Base-by-base conservation (phyloP, 257 asterid genomes). In the Cordia subcordata region DNA sequence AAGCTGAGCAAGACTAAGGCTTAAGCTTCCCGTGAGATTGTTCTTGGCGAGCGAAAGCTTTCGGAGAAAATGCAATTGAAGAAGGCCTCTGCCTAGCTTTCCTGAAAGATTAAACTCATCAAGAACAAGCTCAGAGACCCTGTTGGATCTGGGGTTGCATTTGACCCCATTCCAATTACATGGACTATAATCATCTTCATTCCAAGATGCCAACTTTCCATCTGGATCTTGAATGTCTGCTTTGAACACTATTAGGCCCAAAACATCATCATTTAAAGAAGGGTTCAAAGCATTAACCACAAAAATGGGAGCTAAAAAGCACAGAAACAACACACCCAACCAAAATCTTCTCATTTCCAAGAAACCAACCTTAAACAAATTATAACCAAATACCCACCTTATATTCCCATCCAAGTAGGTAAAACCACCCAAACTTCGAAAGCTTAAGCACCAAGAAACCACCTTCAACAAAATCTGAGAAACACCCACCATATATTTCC, bases 81-180 rank as follows among this genome's bases (percentile, higher is more conserved):
- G 87, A 13, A 93, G 92, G 13, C 99, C 99, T 72, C 86, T 76
- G 45, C 99, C 88, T 8, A 93, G 60, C 70, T 77, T 93, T 6
- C 99, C 99, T 5, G 99, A 77, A 62, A 93, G 86, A 57, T 81
- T 76, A 65, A 83, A 83, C 32, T 85, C 97, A 35, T 89, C 97
- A 57, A 93, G 95, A 62, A 80, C 86, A 64, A 93, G 86, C 61
- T 89, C 97, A 39, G 95, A 72, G 5, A 93, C 99, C 68, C 99
- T 75, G 58, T 87, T 89, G 84, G 97, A 89, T 89, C 92, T 83
- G 44, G 92, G 92, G 77, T 86, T 82, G 70, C 96, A 89, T 75
- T 75, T 75, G 5, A 93, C 79, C 64, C 99, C 96, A 40, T 61
- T 19, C 99, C 99, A 93, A 50, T 68, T 80, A 65, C 97, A 93